Percentiles rank a stretch among this genome's conserved stretches.
Evolutionary conservation across 2,329 filamentous ascomycete species (phyloP).

Genomic region (Exophiala bonariae): DNA sequence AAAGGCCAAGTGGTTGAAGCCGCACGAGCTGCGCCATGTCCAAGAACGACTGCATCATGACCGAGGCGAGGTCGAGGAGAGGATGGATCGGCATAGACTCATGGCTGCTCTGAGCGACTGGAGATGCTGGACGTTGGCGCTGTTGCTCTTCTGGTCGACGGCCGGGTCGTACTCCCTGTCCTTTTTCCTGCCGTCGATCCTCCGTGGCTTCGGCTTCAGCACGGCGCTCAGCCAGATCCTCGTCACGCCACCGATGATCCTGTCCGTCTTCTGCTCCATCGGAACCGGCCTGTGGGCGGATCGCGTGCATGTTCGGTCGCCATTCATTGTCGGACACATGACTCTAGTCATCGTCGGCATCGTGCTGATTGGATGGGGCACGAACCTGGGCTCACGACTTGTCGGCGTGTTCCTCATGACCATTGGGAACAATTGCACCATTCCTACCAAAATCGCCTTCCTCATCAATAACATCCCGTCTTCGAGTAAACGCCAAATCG

Average conservation of each 20-base stretch:
- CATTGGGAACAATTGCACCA: constrained; percentile 73
- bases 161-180: constrained; percentile 10
- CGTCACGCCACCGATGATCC: constrained; percentile 5
- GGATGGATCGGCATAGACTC: constrained; percentile 49
- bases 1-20: constrained; percentile 28
- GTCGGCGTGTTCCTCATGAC: constrained; percentile 43
- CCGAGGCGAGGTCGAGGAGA: constrained; percentile 49
- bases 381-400: constrained; percentile 4
- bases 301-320: not conserved
- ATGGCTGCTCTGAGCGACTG: constrained; percentile 47
- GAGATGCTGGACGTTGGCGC: constrained; percentile 50
- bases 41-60: constrained; percentile 53
- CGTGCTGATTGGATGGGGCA: constrained; percentile 7
- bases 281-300: constrained; percentile 4
- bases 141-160: constrained; percentile 50
- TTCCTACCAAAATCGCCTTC: constrained; percentile 72
- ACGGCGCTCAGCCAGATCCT: constrained; percentile 11
- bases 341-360: constrained; percentile 8
- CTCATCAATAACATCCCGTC: constrained; percentile 79
- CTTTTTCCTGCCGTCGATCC: constrained; percentile 14
- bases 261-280: constrained; percentile 5
- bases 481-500: constrained; percentile 32
- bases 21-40: constrained; percentile 27
- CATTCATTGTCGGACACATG: constrained; percentile 8
- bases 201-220: constrained; percentile 9